A percentile compares a stretch with the other conserved stretches of the same genome.
Conservation (phyloP, 2,329 filamentous ascomycete species). For the Ophidiomyces ophidiicola region DNA sequence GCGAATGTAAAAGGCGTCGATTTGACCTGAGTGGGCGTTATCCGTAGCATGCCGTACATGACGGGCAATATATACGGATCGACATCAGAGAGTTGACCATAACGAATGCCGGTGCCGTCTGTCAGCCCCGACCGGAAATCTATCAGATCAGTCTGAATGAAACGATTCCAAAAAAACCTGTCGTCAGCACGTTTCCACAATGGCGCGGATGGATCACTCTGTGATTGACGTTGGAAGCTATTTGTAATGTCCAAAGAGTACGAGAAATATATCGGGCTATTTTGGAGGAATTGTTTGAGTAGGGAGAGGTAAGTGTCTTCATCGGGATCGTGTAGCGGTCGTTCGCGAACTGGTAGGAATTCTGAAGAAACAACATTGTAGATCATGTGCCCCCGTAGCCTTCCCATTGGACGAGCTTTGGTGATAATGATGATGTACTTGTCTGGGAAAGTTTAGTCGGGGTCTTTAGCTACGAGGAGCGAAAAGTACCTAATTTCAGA, state of each 20-base stretch:
- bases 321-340: conserved; percentile 78
- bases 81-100: conserved; percentile 54
- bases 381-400: conserved; percentile 88
- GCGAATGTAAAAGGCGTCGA: conserved; percentile 70
- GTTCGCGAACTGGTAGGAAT: conserved; percentile 85
- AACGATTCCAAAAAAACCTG: conserved; percentile 97
- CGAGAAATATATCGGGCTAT: conserved; percentile 91
- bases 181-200: conserved; percentile 90
- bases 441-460: conserved; percentile 43
- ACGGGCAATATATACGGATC: conserved; percentile 92
- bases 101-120: conserved; percentile 35
- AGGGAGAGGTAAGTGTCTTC: conserved; percentile 83
- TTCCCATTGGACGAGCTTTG: conserved; percentile 80
- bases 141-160: conserved; percentile 81
- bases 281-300: conserved; percentile 68
- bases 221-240: conserved; percentile 85
- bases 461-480: background rate
- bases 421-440: conserved; percentile 97
- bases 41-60: conserved; percentile 92
- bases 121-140: conserved; percentile 59
- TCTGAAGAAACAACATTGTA: conserved; percentile 88
- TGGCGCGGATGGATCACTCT: conserved; percentile 57
- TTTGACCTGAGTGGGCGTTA: conserved; percentile 76
- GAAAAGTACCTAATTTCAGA: conserved; percentile 63
- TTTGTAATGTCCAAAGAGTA: conserved; percentile 96